phyloP scores from a whole-genome alignment of 2,329 filamentous ascomycete species.

The Clarireedia sp. region DNA sequence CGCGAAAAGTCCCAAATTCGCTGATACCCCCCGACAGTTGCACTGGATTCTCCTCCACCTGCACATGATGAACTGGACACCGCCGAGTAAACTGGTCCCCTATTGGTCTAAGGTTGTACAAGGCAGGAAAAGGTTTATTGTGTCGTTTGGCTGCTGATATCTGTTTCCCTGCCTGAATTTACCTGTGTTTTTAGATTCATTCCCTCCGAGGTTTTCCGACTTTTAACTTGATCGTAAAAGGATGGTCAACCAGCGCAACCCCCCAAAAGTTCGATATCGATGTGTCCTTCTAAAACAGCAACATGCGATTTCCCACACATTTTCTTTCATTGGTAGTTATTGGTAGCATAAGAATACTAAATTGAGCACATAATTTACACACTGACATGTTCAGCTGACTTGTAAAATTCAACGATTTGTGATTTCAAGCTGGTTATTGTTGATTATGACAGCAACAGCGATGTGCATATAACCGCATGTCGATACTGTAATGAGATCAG shows the following conservation, averaged over 20 bases:
- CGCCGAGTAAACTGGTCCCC: conserved; percentile 55
- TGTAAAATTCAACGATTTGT: too few relatives aligned
- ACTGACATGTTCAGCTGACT: too few relatives aligned
- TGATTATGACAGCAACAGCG: too few relatives aligned
- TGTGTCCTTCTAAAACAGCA: not conserved
- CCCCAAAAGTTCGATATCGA: not conserved
- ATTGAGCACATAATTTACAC: conserved; percentile 6
- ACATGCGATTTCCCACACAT: not conserved
- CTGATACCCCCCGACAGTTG: conserved; percentile 31
- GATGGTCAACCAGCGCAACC: not conserved
- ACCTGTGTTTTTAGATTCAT: conserved; percentile 29
- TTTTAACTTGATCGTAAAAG: not conserved
- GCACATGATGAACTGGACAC: conserved; percentile 93
- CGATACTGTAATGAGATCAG: too few relatives aligned
- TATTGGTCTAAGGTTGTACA: conserved; percentile 17
- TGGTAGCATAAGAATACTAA: conserved; percentile 9
- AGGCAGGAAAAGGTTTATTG: conserved; percentile 23
- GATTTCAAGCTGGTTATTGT: too few relatives aligned
- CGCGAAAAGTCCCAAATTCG: conserved; percentile 19
- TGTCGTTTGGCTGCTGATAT: conserved; percentile 22
- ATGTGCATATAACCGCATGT: too few relatives aligned
- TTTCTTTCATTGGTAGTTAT: conserved; percentile 8
- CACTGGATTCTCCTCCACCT: conserved; percentile 70
- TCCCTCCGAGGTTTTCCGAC: conserved; percentile 17
- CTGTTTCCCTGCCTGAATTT: conserved; percentile 26